Conservation (phyloP, 768 basidiomycete genomes). For the Cystobasidium ongulense region DNA sequence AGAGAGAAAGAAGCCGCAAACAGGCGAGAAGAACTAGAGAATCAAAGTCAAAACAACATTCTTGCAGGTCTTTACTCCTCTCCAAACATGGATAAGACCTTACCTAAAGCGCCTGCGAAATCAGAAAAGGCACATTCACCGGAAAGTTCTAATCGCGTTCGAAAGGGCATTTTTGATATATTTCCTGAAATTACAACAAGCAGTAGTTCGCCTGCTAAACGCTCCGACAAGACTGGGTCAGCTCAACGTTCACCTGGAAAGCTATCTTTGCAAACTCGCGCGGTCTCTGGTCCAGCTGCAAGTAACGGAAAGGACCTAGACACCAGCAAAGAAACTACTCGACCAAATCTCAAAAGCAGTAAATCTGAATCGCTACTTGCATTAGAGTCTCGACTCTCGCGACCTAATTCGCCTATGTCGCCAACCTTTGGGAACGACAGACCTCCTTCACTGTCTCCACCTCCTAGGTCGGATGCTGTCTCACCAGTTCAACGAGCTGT, state of each 20-base stretch:
- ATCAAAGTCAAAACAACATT: constrained; percentile 7
- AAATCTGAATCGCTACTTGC: constrained; percentile 16
- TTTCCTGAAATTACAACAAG: not conserved
- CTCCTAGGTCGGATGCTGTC: not conserved
- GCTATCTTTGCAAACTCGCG: not conserved
- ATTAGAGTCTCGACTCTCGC: constrained; percentile 8
- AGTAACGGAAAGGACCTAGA: not conserved
- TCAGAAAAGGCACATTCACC: not conserved
- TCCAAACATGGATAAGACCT: not conserved
- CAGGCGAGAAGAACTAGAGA: not conserved
- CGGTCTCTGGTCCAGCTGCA: not conserved
- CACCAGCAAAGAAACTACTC: not conserved
- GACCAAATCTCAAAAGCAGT: not conserved
- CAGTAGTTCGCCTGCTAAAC: not conserved
- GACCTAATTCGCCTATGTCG: constrained; percentile 4
- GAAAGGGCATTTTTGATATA: constrained; percentile 1
- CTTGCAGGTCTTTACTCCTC: not conserved
- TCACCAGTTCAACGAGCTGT: constrained; percentile 16
- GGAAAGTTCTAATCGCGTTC: not conserved
- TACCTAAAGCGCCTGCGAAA: constrained; percentile 11
- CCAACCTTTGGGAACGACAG: not conserved
- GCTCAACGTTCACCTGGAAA: not conserved
- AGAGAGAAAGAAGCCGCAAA: constrained; percentile 14
- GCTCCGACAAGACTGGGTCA: not conserved
- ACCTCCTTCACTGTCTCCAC: constrained; percentile 6